Percentiles rank a stretch among this genome's conserved stretches.
These are phyloP conservation scores for Podaxis carcinomalis DNA, from an alignment of 768 basidiomycete species.

Conservation along the genomic window DNA sequence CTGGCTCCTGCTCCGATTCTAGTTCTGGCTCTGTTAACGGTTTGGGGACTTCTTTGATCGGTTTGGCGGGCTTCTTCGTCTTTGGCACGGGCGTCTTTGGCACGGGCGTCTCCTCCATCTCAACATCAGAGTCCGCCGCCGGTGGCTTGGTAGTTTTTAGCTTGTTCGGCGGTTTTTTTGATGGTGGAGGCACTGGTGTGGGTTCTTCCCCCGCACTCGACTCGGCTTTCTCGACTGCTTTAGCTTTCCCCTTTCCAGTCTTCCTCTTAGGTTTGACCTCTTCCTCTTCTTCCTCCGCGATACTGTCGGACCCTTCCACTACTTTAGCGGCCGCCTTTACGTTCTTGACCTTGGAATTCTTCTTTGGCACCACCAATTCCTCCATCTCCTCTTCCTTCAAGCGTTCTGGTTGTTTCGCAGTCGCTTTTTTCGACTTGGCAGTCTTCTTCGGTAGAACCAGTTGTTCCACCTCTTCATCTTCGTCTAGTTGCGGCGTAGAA, in stretches of 20 bases:
- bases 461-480: constrained; percentile 13
- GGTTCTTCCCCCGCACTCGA: constrained; percentile 15
- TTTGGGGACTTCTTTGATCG: neutral
- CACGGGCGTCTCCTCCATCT: neutral
- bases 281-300: constrained; percentile 12
- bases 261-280: constrained; percentile 6
- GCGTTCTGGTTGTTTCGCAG: neutral
- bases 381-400: constrained; percentile 13
- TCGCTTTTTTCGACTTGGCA: constrained; percentile 20
- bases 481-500: constrained; percentile 17
- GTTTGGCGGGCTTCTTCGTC: neutral
- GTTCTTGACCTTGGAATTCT: constrained; percentile 17
- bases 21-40: neutral
- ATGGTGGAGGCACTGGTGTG: neutral
- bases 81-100: neutral
- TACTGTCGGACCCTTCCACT: neutral
- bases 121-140: neutral
- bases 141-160: neutral
- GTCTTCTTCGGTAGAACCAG: neutral
- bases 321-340: constrained; percentile 14
- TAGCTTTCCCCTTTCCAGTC: neutral
- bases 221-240: constrained; percentile 34
- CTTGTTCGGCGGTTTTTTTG: neutral
- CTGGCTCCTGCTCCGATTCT: neutral
- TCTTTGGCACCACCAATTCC: neutral